Conservation (phyloP, 1,284 basidiomycete species). For the Tilletia walkeri region DNA sequence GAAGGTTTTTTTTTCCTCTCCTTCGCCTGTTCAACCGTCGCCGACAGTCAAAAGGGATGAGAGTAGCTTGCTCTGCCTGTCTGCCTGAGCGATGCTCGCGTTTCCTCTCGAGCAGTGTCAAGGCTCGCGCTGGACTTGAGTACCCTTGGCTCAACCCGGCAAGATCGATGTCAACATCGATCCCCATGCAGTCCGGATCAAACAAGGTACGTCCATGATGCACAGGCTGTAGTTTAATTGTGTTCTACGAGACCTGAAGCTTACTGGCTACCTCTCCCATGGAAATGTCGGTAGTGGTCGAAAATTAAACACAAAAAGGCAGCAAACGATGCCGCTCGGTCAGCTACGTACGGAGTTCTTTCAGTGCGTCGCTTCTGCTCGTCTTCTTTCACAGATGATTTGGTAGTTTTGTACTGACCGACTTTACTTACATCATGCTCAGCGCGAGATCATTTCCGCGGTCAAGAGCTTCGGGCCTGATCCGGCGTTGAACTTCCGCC, state of each 20-base stretch:
- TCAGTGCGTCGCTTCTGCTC: slow-evolving; percentile 17
- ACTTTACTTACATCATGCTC: neutral
- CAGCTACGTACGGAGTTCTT: slow-evolving; percentile 22
- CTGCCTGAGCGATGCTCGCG: too few species aligned
- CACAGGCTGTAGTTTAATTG: too few species aligned
- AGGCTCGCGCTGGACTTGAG: too few species aligned
- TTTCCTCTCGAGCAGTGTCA: too few species aligned
- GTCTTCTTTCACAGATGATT: neutral
- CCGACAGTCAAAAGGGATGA: too few species aligned
- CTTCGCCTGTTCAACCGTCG: too few species aligned
- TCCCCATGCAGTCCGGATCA: neutral
- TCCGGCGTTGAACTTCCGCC: slow-evolving; percentile 21
- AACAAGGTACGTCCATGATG: slow-evolving; percentile 1
- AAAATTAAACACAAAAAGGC: slow-evolving; percentile 33
- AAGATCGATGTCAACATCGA: neutral
- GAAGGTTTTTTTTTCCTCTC: too few species aligned
- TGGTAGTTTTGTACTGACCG: neutral
- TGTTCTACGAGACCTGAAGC: too few species aligned
- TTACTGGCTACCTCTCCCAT: too few species aligned
- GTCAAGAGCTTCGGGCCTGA: slow-evolving; percentile 18
- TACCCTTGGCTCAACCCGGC: too few species aligned
- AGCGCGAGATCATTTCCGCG: slow-evolving; percentile 9
- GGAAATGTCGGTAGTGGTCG: slow-evolving; percentile 20
- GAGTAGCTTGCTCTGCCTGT: too few species aligned
- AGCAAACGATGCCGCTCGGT: slow-evolving; percentile 26